These are phyloP conservation scores for Septoria linicola DNA, from an alignment of 2,329 filamentous ascomycete species.

Conservation along the genomic window DNA sequence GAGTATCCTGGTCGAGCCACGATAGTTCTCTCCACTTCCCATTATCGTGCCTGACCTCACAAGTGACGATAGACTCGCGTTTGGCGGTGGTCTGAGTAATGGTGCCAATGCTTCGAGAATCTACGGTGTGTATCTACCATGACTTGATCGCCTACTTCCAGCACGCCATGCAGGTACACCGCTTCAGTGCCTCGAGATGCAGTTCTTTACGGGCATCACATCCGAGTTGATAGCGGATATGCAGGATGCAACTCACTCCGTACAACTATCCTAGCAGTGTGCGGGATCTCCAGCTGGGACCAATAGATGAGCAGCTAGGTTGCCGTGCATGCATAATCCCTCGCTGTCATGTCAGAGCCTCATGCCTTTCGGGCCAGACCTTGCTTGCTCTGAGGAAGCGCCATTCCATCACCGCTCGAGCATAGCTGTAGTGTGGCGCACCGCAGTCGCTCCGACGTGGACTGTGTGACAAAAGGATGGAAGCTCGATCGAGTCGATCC, in stretches of 20 bases:
- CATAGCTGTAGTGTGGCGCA: not conserved
- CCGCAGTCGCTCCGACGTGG: slow-evolving; percentile 1
- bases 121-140: no score
- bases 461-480: no score
- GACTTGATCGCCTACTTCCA: no score
- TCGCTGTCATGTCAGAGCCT: slow-evolving; percentile 12
- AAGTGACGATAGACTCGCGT: no score
- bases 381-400: not conserved
- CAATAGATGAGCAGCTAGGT: slow-evolving; percentile 1
- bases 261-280: not conserved
- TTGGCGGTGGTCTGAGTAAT: no score
- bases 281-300: slow-evolving; percentile 3
- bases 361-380: slow-evolving; percentile 1
- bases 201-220: slow-evolving; percentile 1
- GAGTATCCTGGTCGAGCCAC: no score
- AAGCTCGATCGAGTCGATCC: no score
- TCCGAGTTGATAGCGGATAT: slow-evolving; percentile 7
- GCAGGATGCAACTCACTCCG: slow-evolving; percentile 4
- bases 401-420: slow-evolving; percentile 14
- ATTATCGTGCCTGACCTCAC: no score
- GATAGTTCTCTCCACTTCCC: no score
- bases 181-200: not conserved
- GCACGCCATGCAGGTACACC: slow-evolving; percentile 6
- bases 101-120: no score
- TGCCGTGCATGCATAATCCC: slow-evolving; percentile 12